Percentiles rank a stretch among this genome's conserved stretches.
phyloP scores from a whole-genome alignment of 2,329 filamentous ascomycete genomes.

The Phaeosphaeria sp. region DNA sequence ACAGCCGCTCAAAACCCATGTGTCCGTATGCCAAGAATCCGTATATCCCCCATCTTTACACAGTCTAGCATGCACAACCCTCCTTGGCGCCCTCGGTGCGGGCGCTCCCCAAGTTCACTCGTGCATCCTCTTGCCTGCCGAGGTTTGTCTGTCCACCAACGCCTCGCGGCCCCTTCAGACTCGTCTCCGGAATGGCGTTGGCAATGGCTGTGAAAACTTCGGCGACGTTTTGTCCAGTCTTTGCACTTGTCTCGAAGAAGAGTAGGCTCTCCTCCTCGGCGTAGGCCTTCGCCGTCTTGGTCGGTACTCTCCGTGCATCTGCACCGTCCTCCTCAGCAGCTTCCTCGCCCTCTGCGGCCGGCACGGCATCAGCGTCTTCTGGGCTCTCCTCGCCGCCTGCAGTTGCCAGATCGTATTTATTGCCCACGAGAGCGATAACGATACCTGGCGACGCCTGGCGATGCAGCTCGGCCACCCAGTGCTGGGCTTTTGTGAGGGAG shows the following conservation, averaged over 20 bases:
- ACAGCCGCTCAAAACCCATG: neutral
- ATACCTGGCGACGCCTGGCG: constrained; percentile 95
- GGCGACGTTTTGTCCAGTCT: constrained; percentile 91
- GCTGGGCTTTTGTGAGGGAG: constrained; percentile 94
- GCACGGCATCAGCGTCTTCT: constrained; percentile 59
- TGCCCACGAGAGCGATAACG: constrained; percentile 95
- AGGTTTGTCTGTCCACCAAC: constrained; percentile 63
- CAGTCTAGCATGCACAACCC: constrained; percentile 81
- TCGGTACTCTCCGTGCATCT: constrained; percentile 86
- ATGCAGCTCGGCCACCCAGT: constrained; percentile 98
- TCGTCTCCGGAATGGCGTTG: constrained; percentile 96
- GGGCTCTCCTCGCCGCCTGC: constrained; percentile 42
- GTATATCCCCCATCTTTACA: neutral
- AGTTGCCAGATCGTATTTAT: constrained; percentile 80
- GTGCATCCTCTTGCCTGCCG: constrained; percentile 66
- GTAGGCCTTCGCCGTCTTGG: constrained; percentile 89
- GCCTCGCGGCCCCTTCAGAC: constrained; percentile 86
- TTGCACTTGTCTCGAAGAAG: constrained; percentile 98
- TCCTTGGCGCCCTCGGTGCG: constrained; percentile 80
- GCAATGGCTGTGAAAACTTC: constrained; percentile 98
- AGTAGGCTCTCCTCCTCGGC: constrained; percentile 92
- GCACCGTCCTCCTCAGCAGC: constrained; percentile 67
- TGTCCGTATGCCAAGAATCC: neutral
- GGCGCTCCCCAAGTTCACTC: constrained; percentile 82
- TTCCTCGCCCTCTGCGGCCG: constrained; percentile 57